A percentile compares a stretch with the other conserved stretches of the same genome.
Conservation (phyloP, 129 eudicot genomes). For the carrot (Daucus carota) region DNA sequence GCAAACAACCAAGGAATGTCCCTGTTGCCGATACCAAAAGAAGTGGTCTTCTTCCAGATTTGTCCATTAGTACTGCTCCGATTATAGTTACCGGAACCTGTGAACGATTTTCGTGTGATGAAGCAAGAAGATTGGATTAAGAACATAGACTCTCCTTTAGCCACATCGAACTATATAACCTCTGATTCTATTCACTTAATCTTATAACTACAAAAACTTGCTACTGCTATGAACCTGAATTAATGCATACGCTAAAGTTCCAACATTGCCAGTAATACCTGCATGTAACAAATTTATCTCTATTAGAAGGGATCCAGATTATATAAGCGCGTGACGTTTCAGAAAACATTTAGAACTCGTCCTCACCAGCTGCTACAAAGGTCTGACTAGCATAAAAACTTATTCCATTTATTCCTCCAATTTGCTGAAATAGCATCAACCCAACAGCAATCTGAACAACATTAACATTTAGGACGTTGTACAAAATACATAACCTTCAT, state of each 20-base stretch:
- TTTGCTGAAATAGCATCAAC: slow-evolving; percentile 77
- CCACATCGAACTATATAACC: neutral
- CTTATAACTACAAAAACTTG: neutral
- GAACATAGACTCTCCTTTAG: neutral
- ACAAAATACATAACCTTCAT: neutral
- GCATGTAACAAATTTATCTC: slow-evolving; percentile 15
- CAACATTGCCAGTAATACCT: slow-evolving; percentile 60
- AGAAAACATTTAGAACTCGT: neutral
- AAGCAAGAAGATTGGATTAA: neutral
- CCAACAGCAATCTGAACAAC: slow-evolving; percentile 69
- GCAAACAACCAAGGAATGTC: slow-evolving; percentile 66
- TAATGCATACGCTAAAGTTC: slow-evolving; percentile 60
- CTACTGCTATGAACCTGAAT: slow-evolving; percentile 49
- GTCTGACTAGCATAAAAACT: slow-evolving; percentile 67
- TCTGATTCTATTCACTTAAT: neutral
- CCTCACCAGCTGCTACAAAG: slow-evolving; percentile 64
- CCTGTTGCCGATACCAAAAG: slow-evolving; percentile 69
- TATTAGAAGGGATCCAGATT: neutral
- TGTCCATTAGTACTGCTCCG: slow-evolving; percentile 69
- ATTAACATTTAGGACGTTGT: neutral
- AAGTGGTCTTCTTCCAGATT: slow-evolving; percentile 75
- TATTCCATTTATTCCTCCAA: slow-evolving; percentile 79
- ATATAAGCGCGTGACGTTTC: neutral
- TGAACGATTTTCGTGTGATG: neutral
- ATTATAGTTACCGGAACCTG: slow-evolving; percentile 71